These are phyloP conservation scores for Aspergillus texensis DNA, from an alignment of 2,329 filamentous ascomycete species.

Conservation along the genomic window DNA sequence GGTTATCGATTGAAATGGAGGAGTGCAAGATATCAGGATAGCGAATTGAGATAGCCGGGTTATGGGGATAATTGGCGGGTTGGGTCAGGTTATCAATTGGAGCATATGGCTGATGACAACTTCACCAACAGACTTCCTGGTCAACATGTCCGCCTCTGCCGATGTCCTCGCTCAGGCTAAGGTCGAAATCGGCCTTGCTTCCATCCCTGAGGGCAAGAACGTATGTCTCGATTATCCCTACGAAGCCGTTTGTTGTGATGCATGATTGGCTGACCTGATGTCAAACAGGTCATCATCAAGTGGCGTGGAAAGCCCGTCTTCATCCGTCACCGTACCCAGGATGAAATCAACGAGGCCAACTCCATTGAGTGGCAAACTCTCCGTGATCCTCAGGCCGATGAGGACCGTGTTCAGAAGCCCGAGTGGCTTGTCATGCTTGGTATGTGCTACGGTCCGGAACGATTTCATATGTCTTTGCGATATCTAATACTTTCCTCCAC, in stretches of 20 bases:
- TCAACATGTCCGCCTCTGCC: slow-evolving; percentile 99
- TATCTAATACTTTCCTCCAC: neutral
- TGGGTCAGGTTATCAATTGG: neutral
- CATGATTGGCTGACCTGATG: slow-evolving; percentile 12
- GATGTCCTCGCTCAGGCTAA: slow-evolving; percentile 99
- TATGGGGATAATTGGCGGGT: neutral
- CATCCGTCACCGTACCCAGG: slow-evolving; percentile 93
- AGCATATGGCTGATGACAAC: slow-evolving; percentile 8
- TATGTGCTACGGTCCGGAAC: slow-evolving; percentile 45
- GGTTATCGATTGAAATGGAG: slow-evolving; percentile 10
- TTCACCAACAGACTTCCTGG: slow-evolving; percentile 79
- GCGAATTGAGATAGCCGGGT: neutral
- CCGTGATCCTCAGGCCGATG: slow-evolving; percentile 88
- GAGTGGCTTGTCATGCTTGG: slow-evolving; percentile 99
- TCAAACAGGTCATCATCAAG: slow-evolving; percentile 88
- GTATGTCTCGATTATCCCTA: slow-evolving; percentile 56
- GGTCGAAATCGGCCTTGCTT: slow-evolving; percentile 90
- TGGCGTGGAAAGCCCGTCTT: slow-evolving; percentile 99
- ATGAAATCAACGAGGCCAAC: slow-evolving; percentile 95
- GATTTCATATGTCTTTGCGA: slow-evolving; percentile 2
- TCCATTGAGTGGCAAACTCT: slow-evolving; percentile 78
- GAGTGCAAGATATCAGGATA: slow-evolving; percentile 1
- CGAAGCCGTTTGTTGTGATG: neutral
- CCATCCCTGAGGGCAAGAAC: slow-evolving; percentile 99
- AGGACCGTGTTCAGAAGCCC: slow-evolving; percentile 94